Base-by-base conservation (phyloP, 495 filamentous ascomycete species). In the Neurospora sp. region DNA sequence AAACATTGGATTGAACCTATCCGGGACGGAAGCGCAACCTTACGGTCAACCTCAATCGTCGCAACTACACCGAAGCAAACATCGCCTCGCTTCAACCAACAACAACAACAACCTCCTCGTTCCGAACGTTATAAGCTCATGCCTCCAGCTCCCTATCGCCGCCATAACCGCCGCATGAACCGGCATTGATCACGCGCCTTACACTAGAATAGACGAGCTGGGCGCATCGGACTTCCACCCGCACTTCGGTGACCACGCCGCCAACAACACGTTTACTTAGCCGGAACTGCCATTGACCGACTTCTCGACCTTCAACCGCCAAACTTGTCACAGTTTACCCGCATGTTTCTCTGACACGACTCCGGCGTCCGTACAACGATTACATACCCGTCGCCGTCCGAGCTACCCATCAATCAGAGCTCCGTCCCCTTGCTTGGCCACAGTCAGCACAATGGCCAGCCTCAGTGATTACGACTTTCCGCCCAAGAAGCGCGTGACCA, bases 401-500 rank as follows among this genome's bases (percentile, higher is more conserved):
- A 66, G 54, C 54, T 62, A 62, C 23, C 23, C 54, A 18, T 66
- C 27, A 35, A 66, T n/a, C 39, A 2, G 14, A 54, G 42, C 70
- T 72, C 42, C 70, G 40, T 48, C 10, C 70, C 20, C 14, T 71
- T 35, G 70, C 4, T 48, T 18, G 42, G 23, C 70, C 31, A 39
- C 70, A 23, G 70, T 38, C 23, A 27, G 69, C 27, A 66, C 54
- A 69, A 83, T 84, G 82, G 78, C 78, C 16, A 79, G 69, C 11
- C 78, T 77, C 62, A 77, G 75, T 37, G 83, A 84, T 39, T 77
- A 78, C 48, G 79, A 81, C 71, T 80, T 80, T 73, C 76, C 77
- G 39, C 78, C 81, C 70, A 82, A 81, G 72, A 82, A 76, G 74
- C 79, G 76, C 38, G 70, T 80, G 37, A 79, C 73, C 16, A 85